phyloP scores from a whole-genome alignment of 805 yeast species.

The Pichia phayaonensis region DNA sequence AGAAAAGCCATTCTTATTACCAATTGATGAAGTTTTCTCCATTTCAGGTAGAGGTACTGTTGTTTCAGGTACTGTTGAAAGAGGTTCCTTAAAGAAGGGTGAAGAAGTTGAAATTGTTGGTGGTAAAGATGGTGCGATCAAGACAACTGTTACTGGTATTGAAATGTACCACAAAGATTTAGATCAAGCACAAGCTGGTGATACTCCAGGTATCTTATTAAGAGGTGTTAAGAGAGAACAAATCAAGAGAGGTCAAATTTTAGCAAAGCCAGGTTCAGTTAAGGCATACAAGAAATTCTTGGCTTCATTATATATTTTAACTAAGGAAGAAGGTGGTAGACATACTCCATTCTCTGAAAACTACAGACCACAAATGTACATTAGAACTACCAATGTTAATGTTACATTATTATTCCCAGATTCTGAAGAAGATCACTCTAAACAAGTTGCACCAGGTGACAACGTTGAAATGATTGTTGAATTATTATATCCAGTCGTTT shows the following conservation, averaged over 20 bases:
- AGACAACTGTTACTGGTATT: constrained; percentile 95
- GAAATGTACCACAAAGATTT: constrained; percentile 99
- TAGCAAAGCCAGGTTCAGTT: constrained; percentile 87
- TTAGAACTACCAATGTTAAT: constrained; percentile 95
- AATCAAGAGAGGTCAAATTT: constrained; percentile 93
- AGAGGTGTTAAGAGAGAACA: constrained; percentile 99
- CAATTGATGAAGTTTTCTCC: constrained; percentile 95
- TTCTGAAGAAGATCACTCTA: constrained; percentile 68
- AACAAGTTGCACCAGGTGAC: constrained; percentile 97
- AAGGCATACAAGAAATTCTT: constrained; percentile 90
- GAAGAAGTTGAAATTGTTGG: constrained; percentile 98
- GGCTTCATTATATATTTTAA: constrained; percentile 85
- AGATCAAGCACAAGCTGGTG: constrained; percentile 98
- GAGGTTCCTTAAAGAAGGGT: constrained; percentile 96
- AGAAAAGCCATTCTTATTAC: constrained; percentile 94
- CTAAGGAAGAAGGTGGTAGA: constrained; percentile 99
- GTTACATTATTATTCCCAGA: constrained; percentile 86
- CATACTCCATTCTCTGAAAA: constrained; percentile 94
- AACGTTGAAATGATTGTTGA: constrained; percentile 93
- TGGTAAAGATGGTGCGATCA: constrained; percentile 73
- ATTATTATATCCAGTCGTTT: constrained; percentile 82
- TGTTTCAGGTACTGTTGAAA: constrained; percentile 97
- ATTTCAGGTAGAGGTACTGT: constrained; percentile 99
- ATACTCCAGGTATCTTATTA: constrained; percentile 93
- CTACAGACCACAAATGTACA: constrained; percentile 96